Base-by-base conservation (phyloP, 176 grass and related monocot genomes). In the Tillandsia fasciculata region DNA sequence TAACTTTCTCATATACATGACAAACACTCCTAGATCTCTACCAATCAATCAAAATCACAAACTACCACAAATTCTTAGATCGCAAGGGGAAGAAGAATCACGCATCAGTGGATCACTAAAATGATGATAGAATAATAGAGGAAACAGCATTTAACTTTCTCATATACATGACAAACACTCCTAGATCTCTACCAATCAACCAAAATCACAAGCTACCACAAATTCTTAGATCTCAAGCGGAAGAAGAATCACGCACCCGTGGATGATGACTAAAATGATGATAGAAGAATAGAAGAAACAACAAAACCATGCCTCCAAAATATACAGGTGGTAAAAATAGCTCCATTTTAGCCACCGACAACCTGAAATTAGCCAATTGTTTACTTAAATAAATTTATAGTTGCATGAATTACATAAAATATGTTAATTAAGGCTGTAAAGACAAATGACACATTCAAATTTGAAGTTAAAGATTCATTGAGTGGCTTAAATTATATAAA, bases 211-310 rank as follows among this genome's bases (percentile, higher is more conserved):
- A 18, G 4, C 15, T 18, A 61, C 56, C 53, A 12, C 56, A 18
- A 23, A 18, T 61, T 61, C 56, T n/a, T 9, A 42, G 78, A 49
- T 6, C 61, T 24, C 56, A 82, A 72, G 2, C 23, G 5, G 33
- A 42, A 42, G 68, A 82, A 27, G 68, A 79, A 83, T 14, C 33
- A 42, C 15, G 22, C 75, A 79, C 75, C 2, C 26, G 72, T 87
- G 79, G 63, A 56, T 53, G 63, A 56, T 53, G 12, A 56, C 23
- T 20, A 79, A 64, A 72, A 74, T 61, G 17, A 23, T 42, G 7
- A 42, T 42, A 42, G 33, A 42, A 42, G 5, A 42, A 42, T 11
- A 54, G 74, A 81, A 53, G 3, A 7, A 11, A 63, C 26, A 74
- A 66, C n/a, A 9, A 50, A 49, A 13, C 11, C 12, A 3, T 70